A percentile compares a stretch with the other conserved stretches of the same genome.
phyloP scores from a whole-genome alignment of 2,329 filamentous ascomycete genomes.

The Phyllosticta citribraziliensis region DNA sequence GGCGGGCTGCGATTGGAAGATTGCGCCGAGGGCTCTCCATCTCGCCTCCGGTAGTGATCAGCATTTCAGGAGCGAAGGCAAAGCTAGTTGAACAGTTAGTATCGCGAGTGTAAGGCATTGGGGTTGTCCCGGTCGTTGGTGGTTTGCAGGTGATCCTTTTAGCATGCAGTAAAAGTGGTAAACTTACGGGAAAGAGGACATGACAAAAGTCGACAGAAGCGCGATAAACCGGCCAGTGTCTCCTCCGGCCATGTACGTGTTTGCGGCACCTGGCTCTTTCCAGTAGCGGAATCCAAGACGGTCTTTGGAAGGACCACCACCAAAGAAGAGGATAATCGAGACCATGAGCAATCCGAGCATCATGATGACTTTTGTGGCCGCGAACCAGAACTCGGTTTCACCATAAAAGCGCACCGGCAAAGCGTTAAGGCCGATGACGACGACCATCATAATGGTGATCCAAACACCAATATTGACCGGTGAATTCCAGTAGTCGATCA shows the following conservation, averaged over 20 bases:
- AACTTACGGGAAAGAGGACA: slow-evolving; percentile 38
- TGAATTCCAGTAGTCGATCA: slow-evolving; percentile 31
- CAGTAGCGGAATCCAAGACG: slow-evolving; percentile 44
- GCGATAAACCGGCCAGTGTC: slow-evolving; percentile 43
- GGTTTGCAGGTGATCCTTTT: not conserved
- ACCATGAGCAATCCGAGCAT: slow-evolving; percentile 43
- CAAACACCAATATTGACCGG: slow-evolving; percentile 32
- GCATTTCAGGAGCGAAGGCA: slow-evolving; percentile 31
- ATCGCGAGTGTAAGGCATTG: not conserved
- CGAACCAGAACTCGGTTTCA: slow-evolving; percentile 47
- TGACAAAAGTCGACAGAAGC: slow-evolving; percentile 41
- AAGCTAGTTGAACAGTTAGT: slow-evolving; percentile 15
- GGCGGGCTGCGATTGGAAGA: slow-evolving; percentile 48
- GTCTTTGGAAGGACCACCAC: slow-evolving; percentile 43
- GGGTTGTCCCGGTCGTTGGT: too few species aligned
- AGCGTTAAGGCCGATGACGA: slow-evolving; percentile 36
- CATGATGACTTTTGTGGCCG: slow-evolving; percentile 42
- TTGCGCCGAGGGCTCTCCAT: slow-evolving; percentile 50
- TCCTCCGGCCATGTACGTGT: slow-evolving; percentile 38
- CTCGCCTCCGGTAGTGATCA: slow-evolving; percentile 49
- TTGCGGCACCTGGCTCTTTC: slow-evolving; percentile 39
- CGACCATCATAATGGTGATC: slow-evolving; percentile 28
- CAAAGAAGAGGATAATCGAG: slow-evolving; percentile 46
- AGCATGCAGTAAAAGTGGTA: not conserved
- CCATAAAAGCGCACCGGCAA: slow-evolving; percentile 43